These are phyloP conservation scores for Cymodocea nodosa DNA, from an alignment of 116 monocot genomes.

Conservation along the genomic window DNA sequence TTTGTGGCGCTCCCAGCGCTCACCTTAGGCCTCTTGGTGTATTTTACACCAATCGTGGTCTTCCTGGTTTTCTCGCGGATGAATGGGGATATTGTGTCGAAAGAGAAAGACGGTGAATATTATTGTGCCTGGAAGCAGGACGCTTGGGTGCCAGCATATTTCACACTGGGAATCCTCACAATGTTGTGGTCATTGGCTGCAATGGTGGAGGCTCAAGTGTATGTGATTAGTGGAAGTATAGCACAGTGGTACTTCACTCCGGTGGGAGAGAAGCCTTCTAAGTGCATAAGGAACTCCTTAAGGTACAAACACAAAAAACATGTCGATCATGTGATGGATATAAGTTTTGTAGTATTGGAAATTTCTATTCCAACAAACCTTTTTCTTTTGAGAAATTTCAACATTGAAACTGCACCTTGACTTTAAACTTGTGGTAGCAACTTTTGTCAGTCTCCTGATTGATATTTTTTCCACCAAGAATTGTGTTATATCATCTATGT, in stretches of 20 bases:
- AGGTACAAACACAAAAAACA: slow-evolving; percentile 26
- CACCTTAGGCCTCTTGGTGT: slow-evolving; percentile 27
- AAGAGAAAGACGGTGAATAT: slow-evolving; percentile 17
- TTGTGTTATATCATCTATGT: too few species aligned
- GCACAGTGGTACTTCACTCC: slow-evolving; percentile 81
- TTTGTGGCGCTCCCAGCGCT: slow-evolving; percentile 37
- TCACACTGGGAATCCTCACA: slow-evolving; percentile 50
- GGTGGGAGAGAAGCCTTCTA: slow-evolving; percentile 27
- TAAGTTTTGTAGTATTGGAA: background rate
- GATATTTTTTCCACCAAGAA: too few species aligned
- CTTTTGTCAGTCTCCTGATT: background rate
- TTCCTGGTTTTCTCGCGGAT: slow-evolving; percentile 46
- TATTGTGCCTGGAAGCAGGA: slow-evolving; percentile 72
- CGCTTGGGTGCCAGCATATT: slow-evolving; percentile 71
- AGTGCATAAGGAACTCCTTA: slow-evolving; percentile 63
- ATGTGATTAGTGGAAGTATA: slow-evolving; percentile 70
- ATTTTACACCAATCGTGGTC: slow-evolving; percentile 36
- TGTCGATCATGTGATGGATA: background rate
- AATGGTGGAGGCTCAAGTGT: slow-evolving; percentile 66
- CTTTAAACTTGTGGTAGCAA: background rate
- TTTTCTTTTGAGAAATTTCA: background rate
- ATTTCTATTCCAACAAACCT: background rate
- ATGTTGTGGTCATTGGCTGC: slow-evolving; percentile 64
- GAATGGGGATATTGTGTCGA: slow-evolving; percentile 49
- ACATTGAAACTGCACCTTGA: background rate